phyloP scores from a whole-genome alignment of 352 stramenopile genomes.

The Globisporangium polare region DNA sequence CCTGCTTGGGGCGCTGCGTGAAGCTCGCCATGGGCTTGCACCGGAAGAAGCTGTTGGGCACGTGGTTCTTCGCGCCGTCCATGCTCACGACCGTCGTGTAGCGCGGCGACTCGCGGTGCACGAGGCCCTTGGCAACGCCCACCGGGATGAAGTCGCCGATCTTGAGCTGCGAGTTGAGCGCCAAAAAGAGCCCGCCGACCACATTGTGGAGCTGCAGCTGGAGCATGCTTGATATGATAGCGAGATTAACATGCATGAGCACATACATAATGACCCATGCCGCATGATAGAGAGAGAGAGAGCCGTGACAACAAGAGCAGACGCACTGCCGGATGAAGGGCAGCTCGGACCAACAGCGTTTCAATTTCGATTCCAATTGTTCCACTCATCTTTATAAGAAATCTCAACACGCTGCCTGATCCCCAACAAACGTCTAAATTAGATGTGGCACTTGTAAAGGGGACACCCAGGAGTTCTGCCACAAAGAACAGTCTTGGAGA shows the following conservation, averaged over 20 bases:
- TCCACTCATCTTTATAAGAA: too few species aligned
- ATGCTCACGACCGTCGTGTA: conserved; percentile 84
- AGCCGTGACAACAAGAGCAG: too few species aligned
- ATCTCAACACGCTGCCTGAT: too few species aligned
- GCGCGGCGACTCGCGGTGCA: conserved; percentile 76
- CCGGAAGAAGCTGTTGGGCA: conserved; percentile 88
- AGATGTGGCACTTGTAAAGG: too few species aligned
- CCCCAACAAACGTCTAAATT: too few species aligned
- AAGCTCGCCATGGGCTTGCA: conserved; percentile 90
- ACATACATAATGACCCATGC: too few species aligned
- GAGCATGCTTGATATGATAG: not conserved
- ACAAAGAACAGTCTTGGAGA: not conserved
- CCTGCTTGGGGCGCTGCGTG: conserved; percentile 76
- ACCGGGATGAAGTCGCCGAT: conserved; percentile 87
- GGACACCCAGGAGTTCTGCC: not conserved
- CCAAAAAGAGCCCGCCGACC: conserved; percentile 78
- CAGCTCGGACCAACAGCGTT: too few species aligned
- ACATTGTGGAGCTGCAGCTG: conserved; percentile 80
- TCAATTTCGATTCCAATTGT: too few species aligned
- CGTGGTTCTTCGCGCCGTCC: conserved; percentile 73
- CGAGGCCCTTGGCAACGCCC: conserved; percentile 66
- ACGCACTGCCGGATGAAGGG: too few species aligned
- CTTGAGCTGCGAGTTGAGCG: conserved; percentile 88
- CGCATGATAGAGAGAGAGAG: too few species aligned
- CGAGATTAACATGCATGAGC: too few species aligned